Conservation (phyloP, 495 filamentous ascomycete species). For the Tuber microsphaerosporum region DNA sequence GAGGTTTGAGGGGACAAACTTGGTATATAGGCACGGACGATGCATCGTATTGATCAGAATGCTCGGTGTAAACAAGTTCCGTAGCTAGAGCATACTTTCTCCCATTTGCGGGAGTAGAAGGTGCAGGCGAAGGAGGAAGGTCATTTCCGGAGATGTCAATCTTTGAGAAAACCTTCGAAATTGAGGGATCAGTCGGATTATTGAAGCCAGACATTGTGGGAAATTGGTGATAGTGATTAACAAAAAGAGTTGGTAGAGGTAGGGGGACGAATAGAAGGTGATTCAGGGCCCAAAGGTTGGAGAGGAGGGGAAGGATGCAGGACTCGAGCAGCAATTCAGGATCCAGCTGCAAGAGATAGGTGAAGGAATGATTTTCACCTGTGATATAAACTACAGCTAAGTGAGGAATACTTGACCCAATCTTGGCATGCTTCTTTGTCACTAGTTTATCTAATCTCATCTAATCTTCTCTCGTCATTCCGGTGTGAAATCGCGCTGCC, state of each 20-base stretch:
- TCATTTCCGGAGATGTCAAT: conserved; percentile 84
- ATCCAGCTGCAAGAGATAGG: neutral
- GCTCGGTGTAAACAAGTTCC: conserved; percentile 90
- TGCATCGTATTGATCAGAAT: conserved; percentile 90
- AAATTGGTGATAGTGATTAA: neutral
- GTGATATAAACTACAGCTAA: neutral
- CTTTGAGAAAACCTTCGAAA: conserved; percentile 63
- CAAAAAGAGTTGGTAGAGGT: neutral
- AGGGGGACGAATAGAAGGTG: neutral
- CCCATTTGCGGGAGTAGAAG: conserved; percentile 78
- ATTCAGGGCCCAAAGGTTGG: neutral
- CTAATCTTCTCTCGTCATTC: conserved; percentile 11
- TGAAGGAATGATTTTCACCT: neutral
- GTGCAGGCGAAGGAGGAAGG: conserved; percentile 86
- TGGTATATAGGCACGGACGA: conserved; percentile 95
- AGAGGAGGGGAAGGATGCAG: conserved; percentile 1
- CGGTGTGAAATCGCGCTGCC: neutral
- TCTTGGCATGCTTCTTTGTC: neutral
- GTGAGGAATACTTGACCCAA: neutral
- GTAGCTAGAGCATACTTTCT: conserved; percentile 86
- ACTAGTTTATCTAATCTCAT: conserved; percentile 14
- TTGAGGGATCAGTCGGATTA: conserved; percentile 28
- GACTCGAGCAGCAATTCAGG: neutral
- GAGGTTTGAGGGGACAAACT: conserved; percentile 43
- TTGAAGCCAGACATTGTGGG: conserved; percentile 10